Evolutionary conservation across 768 basidiomycete species (phyloP).

Genomic region (Boletus eberwhitei): DNA sequence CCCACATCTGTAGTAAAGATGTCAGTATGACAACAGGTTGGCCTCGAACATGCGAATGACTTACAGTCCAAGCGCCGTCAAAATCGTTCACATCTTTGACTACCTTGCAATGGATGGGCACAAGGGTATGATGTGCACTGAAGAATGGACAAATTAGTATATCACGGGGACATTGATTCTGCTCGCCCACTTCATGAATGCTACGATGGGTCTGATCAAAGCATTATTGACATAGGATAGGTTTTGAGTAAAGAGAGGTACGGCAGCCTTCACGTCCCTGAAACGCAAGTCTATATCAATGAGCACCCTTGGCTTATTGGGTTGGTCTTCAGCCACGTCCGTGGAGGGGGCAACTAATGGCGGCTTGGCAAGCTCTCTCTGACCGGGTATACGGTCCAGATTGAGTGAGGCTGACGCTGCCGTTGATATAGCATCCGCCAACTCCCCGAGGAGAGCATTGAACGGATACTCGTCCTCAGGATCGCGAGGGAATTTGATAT

Average conservation of each 20-base stretch:
- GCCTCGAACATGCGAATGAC: constrained; percentile 27
- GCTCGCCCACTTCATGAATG: constrained; percentile 87
- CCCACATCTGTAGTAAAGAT: constrained; percentile 68
- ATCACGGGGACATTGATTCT: background rate
- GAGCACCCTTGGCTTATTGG: constrained; percentile 50
- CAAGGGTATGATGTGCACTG: constrained; percentile 89
- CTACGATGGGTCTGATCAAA: constrained; percentile 91
- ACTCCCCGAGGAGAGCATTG: constrained; percentile 82
- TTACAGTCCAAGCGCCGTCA: constrained; percentile 94
- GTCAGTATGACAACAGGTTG: background rate
- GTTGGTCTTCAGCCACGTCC: constrained; percentile 26
- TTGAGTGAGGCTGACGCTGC: constrained; percentile 45
- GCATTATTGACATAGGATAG: constrained; percentile 92
- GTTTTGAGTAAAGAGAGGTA: constrained; percentile 88
- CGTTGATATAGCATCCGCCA: constrained; percentile 83
- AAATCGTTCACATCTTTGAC: constrained; percentile 83
- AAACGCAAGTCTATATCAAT: constrained; percentile 95
- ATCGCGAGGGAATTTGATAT: constrained; percentile 94
- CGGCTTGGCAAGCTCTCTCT: constrained; percentile 81
- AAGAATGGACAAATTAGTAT: constrained; percentile 3
- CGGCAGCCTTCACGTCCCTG: constrained; percentile 90
- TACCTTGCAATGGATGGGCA: constrained; percentile 91
- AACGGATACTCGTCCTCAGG: constrained; percentile 66
- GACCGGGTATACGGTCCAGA: constrained; percentile 77
- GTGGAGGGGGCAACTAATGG: constrained; percentile 71